Evolutionary conservation across 495 filamentous ascomycete genomes (phyloP), one percentile per base, ranked within the genome.

Genomic region (Xylaria venustula): DNA sequence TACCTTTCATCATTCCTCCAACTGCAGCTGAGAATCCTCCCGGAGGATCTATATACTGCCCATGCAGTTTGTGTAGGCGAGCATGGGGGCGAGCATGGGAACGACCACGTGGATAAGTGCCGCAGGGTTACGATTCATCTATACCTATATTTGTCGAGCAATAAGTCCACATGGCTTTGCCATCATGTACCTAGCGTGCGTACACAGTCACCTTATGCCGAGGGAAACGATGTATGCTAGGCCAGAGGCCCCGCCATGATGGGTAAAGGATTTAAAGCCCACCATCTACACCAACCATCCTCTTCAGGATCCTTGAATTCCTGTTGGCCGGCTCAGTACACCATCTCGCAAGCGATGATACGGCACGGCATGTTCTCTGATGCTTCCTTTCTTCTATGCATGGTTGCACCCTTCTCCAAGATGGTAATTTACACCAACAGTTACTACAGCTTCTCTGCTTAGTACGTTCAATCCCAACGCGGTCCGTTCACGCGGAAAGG

Each of bases 311-410:
- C 22, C 22, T 26, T n/a, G 8, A 14, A 44, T 25, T 22, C 37
- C 34, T 22, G 34, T 55, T 46, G 53, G 23, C n/a, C 44, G 23
- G 14, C 9, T n/a, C 11, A 30, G 19, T 30, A 28, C 52, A 41
- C 37, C 53, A 46, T 46, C 19, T 46, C 19, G 12, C 15, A 6
- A 12, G 37, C 36, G 23, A 30, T 17, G 17, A 42, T 8, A 17
- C 48, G 52, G 47, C 36, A 64, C 59, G 58, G 40, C 40, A 63
- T 22, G 25, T 42, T 53, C 52, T 48, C 37, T n/a, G 42, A 19
- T 59, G 56, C 46, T 59, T 59, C 56, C 2, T 50, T 59, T 36
- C 55, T 58, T 49, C 44, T 15, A 40, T 49, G 51, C 51, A 54
- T 47, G 15, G 44, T 4, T 49, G 15, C 19, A 17, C 9, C 20